Percentiles rank a stretch among this genome's conserved stretches.
Conservation (phyloP, 768 basidiomycete species). For the Mycena galericulata region DNA sequence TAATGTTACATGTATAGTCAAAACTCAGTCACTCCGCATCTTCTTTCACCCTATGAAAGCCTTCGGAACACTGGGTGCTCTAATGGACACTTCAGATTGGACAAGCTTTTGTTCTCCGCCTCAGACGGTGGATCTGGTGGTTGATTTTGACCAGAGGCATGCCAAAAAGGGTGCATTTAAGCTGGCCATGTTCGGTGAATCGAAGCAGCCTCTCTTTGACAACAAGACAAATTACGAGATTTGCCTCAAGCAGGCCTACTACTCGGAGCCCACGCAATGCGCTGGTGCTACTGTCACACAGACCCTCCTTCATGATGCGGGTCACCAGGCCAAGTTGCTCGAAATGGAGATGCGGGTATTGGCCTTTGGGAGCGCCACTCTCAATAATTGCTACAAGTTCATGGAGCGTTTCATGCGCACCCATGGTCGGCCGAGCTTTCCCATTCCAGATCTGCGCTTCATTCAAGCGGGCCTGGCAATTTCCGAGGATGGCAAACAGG, state of each 20-base stretch:
- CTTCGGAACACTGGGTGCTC: background rate
- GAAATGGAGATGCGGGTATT: constrained; percentile 10
- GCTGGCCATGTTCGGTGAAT: background rate
- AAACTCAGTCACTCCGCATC: background rate
- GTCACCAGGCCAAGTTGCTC: background rate
- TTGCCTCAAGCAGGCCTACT: constrained; percentile 11
- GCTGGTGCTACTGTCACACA: no score
- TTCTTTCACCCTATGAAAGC: background rate
- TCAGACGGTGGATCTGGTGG: background rate
- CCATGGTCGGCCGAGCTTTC: background rate
- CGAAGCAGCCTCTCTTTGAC: background rate
- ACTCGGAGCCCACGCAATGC: background rate
- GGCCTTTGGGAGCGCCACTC: no score
- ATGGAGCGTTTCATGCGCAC: background rate
- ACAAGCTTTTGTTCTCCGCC: background rate
- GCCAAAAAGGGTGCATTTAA: constrained; percentile 10
- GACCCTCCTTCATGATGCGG: no score
- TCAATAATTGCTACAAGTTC: background rate
- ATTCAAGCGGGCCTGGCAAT: background rate
- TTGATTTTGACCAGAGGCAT: background rate
- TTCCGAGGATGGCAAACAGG: background rate
- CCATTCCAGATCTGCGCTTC: background rate
- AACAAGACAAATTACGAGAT: background rate
- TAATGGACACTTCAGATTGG: background rate
- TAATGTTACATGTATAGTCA: background rate